Evolutionary conservation across 495 filamentous ascomycete species (phyloP), one percentile per base, ranked within the genome.

Genomic region (Tirmania nivea): DNA sequence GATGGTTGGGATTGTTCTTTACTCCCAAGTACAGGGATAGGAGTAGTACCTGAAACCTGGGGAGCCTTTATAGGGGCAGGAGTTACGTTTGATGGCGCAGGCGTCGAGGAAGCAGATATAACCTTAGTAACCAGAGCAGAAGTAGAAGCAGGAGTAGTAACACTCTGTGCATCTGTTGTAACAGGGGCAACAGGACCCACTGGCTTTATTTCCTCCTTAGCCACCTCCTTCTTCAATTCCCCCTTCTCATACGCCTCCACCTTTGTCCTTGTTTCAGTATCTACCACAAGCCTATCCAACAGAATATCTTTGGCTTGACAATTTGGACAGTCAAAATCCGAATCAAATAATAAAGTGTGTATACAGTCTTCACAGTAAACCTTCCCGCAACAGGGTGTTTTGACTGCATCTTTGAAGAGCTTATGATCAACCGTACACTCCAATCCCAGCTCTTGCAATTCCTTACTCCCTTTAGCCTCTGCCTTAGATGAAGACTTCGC

Each of bases 351-450:
- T 62, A 85, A 81, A 77, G 88, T 92, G 61, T 87, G 87, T 68
- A 96, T 94, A 81, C 90, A 97, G 60, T 96, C 86, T 76, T 86
- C 84, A 78, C 90, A 97, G 76, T 89, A 96, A 66, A 87, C 94
- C 74, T 81, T 87, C 67, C 82, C 76, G 73, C 90, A 97, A 73
- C 90, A 97, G 56, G 90, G 92, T 59, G 89, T 96, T 76, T 94
- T 89, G 72, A 86, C 87, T 73, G 90, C 88, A 66, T 94, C 83
- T 79, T 89, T 76, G 71, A 95, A 94, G 73, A 94, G 78, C 67
- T 81, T 85, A 68, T 92, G 89, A 76, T 94, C 88, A 75, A 96
- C 83, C 59, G 85, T 72, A 73, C 90, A 97, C 68, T 88, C 79
- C 60, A 97, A 70, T 52, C 90, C 92, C 60, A 75, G 79, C 67